Base-by-base conservation (phyloP, 352 stramenopile genomes). In the Peronospora belbahrii region DNA sequence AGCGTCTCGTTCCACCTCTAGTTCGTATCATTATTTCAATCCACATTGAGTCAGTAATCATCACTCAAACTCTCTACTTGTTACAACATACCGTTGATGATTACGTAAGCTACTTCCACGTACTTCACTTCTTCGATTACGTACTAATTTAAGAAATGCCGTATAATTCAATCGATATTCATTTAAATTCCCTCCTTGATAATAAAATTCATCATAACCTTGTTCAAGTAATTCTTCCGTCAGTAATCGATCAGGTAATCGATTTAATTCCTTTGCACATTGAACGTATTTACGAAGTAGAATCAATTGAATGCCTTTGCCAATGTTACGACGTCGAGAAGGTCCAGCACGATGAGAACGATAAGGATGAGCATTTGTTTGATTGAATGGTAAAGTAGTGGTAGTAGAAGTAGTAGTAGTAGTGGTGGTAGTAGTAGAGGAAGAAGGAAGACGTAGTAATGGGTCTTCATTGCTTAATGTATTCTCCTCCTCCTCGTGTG, bases 181-280 rank as follows among this genome's bases (percentile, higher is more conserved):
- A 45, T 70, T 70, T 6, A 80, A 31, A 38, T 65, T 75, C 14
- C 75, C 75, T 31, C 72, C 72, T 32, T 78, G 65, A 38, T 80
- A 74, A 42, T 79, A 82, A 41, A 82, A 87, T 62, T 83, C 72
- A 50, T 82, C 72, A 46, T 85, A 83, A 3, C 59, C 75, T 15
- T 83, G 65, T 30, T 78, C 62, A n/a, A 85, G 59, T 27, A 87
- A 31, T 25, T 80, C 72, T 52, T 85, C 72, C 6, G 75, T 87
- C 20, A 56, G 69, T 11, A 52, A 19, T 2, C 70, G 59, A 34
- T 74, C 68, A 18, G 75, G 75, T 18, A 83, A 35, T 3, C 61
- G 54, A 15, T 52, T 51, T 8, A 76, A 55, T 25, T 82, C 56
- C 41, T 74, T 83, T n/a, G 66, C 72, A 23, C 64, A 72, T 20